phyloP scores from a whole-genome alignment of 805 yeast species.

The Candida montana region DNA sequence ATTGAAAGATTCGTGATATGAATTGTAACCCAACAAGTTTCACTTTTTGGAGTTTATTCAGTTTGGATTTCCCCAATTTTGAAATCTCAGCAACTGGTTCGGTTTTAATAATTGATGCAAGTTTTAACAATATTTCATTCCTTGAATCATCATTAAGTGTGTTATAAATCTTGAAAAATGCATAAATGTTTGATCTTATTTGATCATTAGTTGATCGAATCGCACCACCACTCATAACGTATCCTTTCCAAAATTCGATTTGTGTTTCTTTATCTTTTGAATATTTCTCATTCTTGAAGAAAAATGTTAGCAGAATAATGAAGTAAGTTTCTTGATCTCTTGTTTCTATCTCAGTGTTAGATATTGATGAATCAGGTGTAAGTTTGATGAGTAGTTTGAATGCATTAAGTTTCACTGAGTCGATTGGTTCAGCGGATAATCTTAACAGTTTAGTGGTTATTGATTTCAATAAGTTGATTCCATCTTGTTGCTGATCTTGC shows the following conservation, averaged over 20 bases:
- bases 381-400: constrained; percentile 31
- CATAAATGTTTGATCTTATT: constrained; percentile 37
- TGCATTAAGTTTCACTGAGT: constrained; percentile 42
- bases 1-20: constrained; percentile 17
- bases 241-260: constrained; percentile 51
- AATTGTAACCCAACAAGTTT: constrained; percentile 23
- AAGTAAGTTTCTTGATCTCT: constrained; percentile 26
- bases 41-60: constrained; percentile 17
- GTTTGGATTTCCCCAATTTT: neutral
- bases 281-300: constrained; percentile 15
- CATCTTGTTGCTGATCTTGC: too few species aligned
- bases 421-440: constrained; percentile 60
- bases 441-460: constrained; percentile 41
- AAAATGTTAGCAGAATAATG: constrained; percentile 21
- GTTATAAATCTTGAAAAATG: constrained; percentile 30
- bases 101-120: constrained; percentile 27
- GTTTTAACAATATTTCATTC: constrained; percentile 16
- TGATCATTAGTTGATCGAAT: constrained; percentile 42
- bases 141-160: constrained; percentile 10
- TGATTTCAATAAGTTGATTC: too few species aligned
- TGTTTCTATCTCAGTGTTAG: constrained; percentile 9
- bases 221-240: constrained; percentile 51
- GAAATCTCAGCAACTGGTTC: constrained; percentile 9
- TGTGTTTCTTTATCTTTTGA: constrained; percentile 11
- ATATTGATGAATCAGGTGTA: constrained; percentile 9